Conservation (phyloP, 805 yeast species). For the Maudiozyma bulderi region DNA sequence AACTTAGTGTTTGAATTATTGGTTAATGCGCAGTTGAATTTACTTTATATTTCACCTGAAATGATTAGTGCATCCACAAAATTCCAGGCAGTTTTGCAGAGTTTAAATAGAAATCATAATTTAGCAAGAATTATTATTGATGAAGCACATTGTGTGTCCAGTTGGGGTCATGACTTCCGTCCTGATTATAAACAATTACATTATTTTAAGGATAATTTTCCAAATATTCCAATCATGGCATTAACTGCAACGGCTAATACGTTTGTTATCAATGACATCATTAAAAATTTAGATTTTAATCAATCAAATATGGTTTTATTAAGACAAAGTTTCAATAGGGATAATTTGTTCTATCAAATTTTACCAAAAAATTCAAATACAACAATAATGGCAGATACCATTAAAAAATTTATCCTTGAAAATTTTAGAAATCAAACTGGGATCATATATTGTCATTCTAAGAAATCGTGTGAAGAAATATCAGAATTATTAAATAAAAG, state of each 20-base stretch:
- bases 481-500: constrained; percentile 44
- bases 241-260: constrained; percentile 95
- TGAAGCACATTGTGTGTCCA: constrained; percentile 95
- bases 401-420: constrained; percentile 43
- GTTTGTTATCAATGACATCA: constrained; percentile 76
- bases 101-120: constrained; percentile 42
- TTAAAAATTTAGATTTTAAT: constrained; percentile 58
- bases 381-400: constrained; percentile 38
- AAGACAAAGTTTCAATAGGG: constrained; percentile 87
- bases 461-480: constrained; percentile 77
- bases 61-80: constrained; percentile 72
- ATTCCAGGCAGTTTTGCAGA: constrained; percentile 53
- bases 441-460: constrained; percentile 88
- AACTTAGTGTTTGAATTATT: constrained; percentile 53
- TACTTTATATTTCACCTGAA: constrained; percentile 89
- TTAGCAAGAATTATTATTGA: constrained; percentile 88
- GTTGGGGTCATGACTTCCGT: constrained; percentile 98
- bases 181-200: constrained; percentile 86
- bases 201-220: constrained; percentile 61
- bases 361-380: constrained; percentile 48
- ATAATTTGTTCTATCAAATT: constrained; percentile 74
- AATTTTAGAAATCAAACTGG: constrained; percentile 60
- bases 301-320: constrained; percentile 46
- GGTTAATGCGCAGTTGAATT: constrained; percentile 54
- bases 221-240: constrained; percentile 86